Evolutionary conservation across 768 basidiomycete genomes (phyloP).

Genomic region (Russula compacta): DNA sequence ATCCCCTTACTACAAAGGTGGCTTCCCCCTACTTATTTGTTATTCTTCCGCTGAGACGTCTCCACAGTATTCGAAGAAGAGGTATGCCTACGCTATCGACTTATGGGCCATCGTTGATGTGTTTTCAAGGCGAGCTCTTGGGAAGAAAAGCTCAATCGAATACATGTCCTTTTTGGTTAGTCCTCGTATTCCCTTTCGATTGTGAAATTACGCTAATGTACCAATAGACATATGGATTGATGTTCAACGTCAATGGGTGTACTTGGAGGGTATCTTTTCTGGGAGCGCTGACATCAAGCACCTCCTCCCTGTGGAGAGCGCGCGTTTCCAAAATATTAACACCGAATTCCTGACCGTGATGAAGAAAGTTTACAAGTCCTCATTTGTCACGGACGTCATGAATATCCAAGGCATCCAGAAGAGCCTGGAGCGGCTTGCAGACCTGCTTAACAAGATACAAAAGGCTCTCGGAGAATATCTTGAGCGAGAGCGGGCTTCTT

Average conservation of each 20-base stretch:
- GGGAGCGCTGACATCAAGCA: constrained; percentile 99
- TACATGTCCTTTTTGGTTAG: constrained; percentile 91
- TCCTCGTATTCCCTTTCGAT: neutral
- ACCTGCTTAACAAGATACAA: constrained; percentile 95
- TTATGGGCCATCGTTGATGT: constrained; percentile 7
- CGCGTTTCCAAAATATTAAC: constrained; percentile 99
- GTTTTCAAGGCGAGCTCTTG: constrained; percentile 64
- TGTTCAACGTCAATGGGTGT: constrained; percentile 99
- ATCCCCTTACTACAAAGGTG: constrained; percentile 97
- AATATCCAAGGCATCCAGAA: constrained; percentile 96
- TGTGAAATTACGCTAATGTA: constrained; percentile 6
- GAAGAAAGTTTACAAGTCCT: constrained; percentile 99
- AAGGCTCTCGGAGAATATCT: constrained; percentile 98
- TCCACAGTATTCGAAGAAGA: constrained; percentile 79
- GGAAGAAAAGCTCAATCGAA: constrained; percentile 95
- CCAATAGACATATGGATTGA: constrained; percentile 93
- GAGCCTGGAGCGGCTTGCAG: constrained; percentile 91
- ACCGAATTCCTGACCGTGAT: constrained; percentile 95
- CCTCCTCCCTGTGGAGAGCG: constrained; percentile 90
- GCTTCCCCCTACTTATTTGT: constrained; percentile 2
- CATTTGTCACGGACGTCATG: constrained; percentile 93
- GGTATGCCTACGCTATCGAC: constrained; percentile 30
- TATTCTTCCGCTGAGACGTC: constrained; percentile 10
- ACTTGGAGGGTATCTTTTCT: constrained; percentile 98
- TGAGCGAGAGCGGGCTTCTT: constrained; percentile 92